Evolutionary conservation across 345 rosid species (phyloP).

Genomic region (Ceriops decandra): DNA sequence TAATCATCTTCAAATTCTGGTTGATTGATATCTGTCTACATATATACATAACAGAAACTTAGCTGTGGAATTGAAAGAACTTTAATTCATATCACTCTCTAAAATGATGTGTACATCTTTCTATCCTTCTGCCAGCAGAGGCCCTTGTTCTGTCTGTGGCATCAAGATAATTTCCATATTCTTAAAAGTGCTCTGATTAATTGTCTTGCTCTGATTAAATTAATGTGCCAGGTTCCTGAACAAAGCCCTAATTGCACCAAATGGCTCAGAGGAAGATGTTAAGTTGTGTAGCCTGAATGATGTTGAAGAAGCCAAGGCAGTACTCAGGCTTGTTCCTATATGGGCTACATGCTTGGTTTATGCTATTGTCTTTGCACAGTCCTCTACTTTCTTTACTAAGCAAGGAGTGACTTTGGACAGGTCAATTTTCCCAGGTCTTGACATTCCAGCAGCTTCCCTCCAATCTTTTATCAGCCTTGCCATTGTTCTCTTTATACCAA

Average conservation of each 20-base stretch:
- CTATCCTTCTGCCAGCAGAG: too few species aligned
- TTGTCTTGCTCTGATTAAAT: background rate
- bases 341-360: slow-evolving; percentile 15
- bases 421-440: slow-evolving; percentile 7
- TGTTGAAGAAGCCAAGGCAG: slow-evolving; percentile 15
- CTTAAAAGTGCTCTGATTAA: too few species aligned
- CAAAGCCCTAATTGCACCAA: background rate
- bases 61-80: too few species aligned
- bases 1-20: too few species aligned
- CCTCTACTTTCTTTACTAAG: slow-evolving; percentile 17
- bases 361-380: slow-evolving; percentile 22
- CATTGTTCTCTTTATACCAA: slow-evolving; percentile 9
- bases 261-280: slow-evolving; percentile 6
- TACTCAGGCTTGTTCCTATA: slow-evolving; percentile 20
- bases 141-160: too few species aligned
- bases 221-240: slow-evolving; percentile 12
- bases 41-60: too few species aligned
- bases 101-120: too few species aligned
- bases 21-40: too few species aligned
- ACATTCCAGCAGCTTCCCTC: slow-evolving; percentile 23
- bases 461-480: slow-evolving; percentile 13
- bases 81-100: too few species aligned
- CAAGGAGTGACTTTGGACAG: slow-evolving; percentile 23
- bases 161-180: too few species aligned
- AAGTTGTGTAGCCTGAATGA: background rate